phyloP scores from a whole-genome alignment of 768 basidiomycete species.

The Pisolithus microcarpus region DNA sequence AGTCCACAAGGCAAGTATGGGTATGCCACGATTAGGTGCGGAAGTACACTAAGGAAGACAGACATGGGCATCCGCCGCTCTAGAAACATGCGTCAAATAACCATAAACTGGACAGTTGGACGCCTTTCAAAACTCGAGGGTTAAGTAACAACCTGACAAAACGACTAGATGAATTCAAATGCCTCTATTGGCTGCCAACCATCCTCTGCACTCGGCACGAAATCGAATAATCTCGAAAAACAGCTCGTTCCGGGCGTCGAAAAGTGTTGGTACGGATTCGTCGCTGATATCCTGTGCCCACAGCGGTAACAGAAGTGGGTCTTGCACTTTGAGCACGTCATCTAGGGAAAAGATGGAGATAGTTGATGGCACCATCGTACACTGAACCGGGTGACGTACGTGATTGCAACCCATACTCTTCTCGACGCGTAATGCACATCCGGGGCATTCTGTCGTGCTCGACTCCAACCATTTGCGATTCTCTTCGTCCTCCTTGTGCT shows the following conservation, averaged over 20 bases:
- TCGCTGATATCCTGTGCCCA: constrained; percentile 42
- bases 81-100: no score
- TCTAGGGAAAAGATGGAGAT: constrained; percentile 33
- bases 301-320: constrained; percentile 83
- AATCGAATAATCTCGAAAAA: constrained; percentile 63
- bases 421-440: constrained; percentile 66
- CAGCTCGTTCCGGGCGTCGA: constrained; percentile 46
- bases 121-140: no score
- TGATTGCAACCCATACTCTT: constrained; percentile 84
- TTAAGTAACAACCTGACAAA: no score
- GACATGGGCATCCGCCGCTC: no score
- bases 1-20: no score
- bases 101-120: no score
- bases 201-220: constrained; percentile 28
- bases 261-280: constrained; percentile 65
- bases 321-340: constrained; percentile 69
- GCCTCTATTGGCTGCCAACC: constrained; percentile 45
- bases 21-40: no score
- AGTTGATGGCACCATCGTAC: neutral
- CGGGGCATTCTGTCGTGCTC: constrained; percentile 69
- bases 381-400: constrained; percentile 41
- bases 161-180: constrained; percentile 22
- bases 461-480: constrained; percentile 67
- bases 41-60: no score
- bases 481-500: constrained; percentile 66